phyloP scores from a whole-genome alignment of 441 rosid species.

The Hura crepitans region DNA sequence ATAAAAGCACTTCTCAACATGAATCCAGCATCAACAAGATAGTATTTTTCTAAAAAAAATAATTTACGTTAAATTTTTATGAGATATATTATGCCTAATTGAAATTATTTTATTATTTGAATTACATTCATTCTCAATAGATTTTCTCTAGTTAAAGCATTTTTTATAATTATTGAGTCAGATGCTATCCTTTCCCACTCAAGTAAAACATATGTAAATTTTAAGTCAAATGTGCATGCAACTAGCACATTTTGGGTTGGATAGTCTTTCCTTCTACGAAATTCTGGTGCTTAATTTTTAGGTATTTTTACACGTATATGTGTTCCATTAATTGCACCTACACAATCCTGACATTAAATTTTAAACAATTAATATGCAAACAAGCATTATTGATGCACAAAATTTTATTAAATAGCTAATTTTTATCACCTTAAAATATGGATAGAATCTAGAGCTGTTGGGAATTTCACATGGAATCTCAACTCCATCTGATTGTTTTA shows the following conservation, averaged over 20 bases:
- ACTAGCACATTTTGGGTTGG: neutral
- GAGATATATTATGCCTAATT: too few species aligned
- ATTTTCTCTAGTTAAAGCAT: too few species aligned
- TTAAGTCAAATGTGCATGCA: neutral
- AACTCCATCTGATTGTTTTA: neutral
- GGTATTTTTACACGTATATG: neutral
- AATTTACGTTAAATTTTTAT: neutral
- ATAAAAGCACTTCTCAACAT: too few species aligned
- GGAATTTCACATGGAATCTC: neutral
- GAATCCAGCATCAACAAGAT: slow-evolving; percentile 3
- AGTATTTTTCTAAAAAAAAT: neutral
- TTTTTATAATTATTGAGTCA: too few species aligned
- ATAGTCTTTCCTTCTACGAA: neutral
- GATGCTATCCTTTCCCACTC: slow-evolving; percentile 1
- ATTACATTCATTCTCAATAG: too few species aligned
- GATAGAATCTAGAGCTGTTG: neutral
- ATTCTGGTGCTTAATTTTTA: neutral
- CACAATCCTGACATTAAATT: neutral
- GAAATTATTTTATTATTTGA: too few species aligned
- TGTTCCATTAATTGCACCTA: too few species aligned
- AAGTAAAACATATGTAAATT: neutral
- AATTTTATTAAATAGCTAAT: too few species aligned
- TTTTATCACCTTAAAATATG: neutral
- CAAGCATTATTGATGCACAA: too few species aligned
- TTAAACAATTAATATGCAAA: neutral